A percentile compares a stretch with the other conserved stretches of the same genome.
Evolutionary conservation across 1,284 basidiomycete species (phyloP).

Genomic region (Vanrija sp.): DNA sequence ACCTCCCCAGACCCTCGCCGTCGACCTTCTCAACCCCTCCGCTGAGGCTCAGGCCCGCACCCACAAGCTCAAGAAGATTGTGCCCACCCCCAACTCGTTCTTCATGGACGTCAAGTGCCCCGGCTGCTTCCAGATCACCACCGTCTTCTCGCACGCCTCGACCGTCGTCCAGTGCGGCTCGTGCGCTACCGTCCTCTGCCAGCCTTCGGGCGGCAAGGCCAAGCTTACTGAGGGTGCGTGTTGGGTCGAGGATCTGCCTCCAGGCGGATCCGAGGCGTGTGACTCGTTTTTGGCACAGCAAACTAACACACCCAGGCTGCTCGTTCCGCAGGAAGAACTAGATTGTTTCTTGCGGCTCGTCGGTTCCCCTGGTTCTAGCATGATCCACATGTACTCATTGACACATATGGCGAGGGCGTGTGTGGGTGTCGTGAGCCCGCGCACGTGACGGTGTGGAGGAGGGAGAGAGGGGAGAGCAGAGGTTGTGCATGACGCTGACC

Average conservation of each 20-base stretch:
- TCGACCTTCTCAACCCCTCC: conserved; percentile 97
- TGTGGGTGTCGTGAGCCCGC: not conserved
- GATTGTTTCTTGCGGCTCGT: conserved; percentile 14
- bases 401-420: conserved; percentile 4
- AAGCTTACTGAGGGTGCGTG: conserved; percentile 92
- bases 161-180: conserved; percentile 66
- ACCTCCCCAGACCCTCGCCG: conserved; percentile 76
- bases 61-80: conserved; percentile 99
- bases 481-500: no score
- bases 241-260: not conserved
- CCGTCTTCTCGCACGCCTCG: conserved; percentile 53
- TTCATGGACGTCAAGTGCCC: conserved; percentile 99
- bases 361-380: conserved; percentile 21
- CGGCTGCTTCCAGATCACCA: conserved; percentile 60
- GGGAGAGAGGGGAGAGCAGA: no score
- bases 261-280: not conserved
- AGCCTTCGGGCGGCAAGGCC: conserved; percentile 98
- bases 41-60: conserved; percentile 78
- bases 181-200: conserved; percentile 93
- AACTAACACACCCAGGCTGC: conserved; percentile 43
- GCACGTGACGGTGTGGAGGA: not conserved
- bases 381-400: conserved; percentile 25
- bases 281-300: not conserved
- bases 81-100: conserved; percentile 96
- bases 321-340: conserved; percentile 53